Base-by-base conservation (phyloP, 2,329 filamentous ascomycete genomes). In the Leptographium galeiforme region DNA sequence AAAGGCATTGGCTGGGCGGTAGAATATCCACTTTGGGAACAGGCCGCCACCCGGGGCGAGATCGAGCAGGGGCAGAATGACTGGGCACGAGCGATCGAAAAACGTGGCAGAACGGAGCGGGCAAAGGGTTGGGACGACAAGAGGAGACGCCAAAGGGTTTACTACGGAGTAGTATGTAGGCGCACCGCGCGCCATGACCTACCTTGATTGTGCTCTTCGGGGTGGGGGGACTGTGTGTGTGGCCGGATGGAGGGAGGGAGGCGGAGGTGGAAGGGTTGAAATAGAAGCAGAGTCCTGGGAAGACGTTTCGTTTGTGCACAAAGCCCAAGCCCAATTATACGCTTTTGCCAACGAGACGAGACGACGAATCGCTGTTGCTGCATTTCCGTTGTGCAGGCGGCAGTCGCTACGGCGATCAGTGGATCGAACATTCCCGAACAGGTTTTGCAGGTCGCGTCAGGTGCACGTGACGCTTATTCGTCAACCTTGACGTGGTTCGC, bases 51-150 rank as follows among this genome's bases (percentile, higher is more conserved):
- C 25, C 18, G 14, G 39, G 18, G 18, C 40, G 33, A 32, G 32
- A 38, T 14, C 18, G 56, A 53, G 57, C 57, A 58, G 57, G 57
- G 57, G 53, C 57, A 51, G 45, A 57, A 57, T 49, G 57, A 58
- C 57, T 58, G 55, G 57, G 51, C 50, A 36, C 45, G 32, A 48
- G 43, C 25, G 16, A 46, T 36, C 45, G 34, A 8, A 13, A 6
- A 36, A 13, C 34, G 8, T 36, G 8, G 34, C 34, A 36, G 8
- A 25, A 7, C 41, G n/a, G 11, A 45, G 41, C 41, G 5, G 5
- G 2, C 25, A 25, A 25, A 25, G 25, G 25, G 25, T 25, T 25
- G 25, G 25, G 25, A 25, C 25, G 25, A 25, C 3, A 25, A 25
- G 5, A 25, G 25, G 25, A 25, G 25, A 25, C 25, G 25, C 25